Percentiles rank a stretch among this genome's conserved stretches.
These are phyloP conservation scores for Lodderomyces parapsilosis DNA, from an alignment of 1,139 yeast genomes.

Conservation along the genomic window DNA sequence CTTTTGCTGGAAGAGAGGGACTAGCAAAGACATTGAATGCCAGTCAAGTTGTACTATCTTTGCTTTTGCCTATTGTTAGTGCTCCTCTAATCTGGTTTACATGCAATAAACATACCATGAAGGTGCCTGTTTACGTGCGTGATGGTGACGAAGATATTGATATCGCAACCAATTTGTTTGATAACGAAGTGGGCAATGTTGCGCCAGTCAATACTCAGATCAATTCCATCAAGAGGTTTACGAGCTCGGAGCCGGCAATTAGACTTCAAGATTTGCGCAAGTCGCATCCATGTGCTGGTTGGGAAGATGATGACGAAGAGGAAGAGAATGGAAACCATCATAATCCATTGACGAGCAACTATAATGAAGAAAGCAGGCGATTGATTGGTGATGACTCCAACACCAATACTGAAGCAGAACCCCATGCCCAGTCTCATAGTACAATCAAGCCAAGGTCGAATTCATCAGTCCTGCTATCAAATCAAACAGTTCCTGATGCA, in stretches of 20 bases:
- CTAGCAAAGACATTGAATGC: constrained; percentile 76
- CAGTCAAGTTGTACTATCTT: constrained; percentile 83
- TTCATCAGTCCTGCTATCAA: constrained; percentile 1
- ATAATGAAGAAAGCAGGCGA: constrained; percentile 18
- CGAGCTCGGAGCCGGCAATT: constrained; percentile 42
- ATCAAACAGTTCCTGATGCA: background rate
- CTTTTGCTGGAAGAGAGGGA: constrained; percentile 81
- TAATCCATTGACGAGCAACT: background rate
- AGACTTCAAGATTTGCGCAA: constrained; percentile 41
- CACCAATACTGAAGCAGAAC: constrained; percentile 5
- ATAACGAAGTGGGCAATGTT: constrained; percentile 10
- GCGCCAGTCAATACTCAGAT: constrained; percentile 3
- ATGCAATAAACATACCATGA: constrained; percentile 71
- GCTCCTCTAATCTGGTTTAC: constrained; percentile 91
- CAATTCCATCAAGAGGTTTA: constrained; percentile 21
- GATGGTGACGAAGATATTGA: constrained; percentile 31
- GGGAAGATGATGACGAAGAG: constrained; percentile 39
- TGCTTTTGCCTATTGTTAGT: constrained; percentile 82
- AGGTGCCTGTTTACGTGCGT: constrained; percentile 50
- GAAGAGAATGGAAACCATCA: constrained; percentile 8
- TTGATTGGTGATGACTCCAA: constrained; percentile 9
- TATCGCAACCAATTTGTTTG: constrained; percentile 25
- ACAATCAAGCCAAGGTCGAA: constrained; percentile 7
- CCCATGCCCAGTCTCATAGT: constrained; percentile 7
- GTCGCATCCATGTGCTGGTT: constrained; percentile 47